A percentile compares a stretch with the other conserved stretches of the same genome.
Evolutionary conservation across 2,329 filamentous ascomycete genomes (phyloP).

Genomic region (Paracorniculantispora psalliotae): DNA sequence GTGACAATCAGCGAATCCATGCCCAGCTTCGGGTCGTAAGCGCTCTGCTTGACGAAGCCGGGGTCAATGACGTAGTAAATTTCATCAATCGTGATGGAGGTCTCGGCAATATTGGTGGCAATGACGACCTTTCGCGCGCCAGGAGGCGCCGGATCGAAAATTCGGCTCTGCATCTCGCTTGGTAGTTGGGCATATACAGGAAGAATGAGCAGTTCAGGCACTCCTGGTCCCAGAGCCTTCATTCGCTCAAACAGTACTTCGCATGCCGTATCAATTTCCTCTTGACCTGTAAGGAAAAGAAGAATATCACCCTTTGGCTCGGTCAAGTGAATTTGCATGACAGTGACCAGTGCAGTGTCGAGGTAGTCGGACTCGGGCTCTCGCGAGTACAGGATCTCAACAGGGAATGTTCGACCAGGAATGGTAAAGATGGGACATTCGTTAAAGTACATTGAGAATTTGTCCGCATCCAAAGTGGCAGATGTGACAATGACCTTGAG

Average conservation of each 20-base stretch:
- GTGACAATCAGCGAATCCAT: conserved; percentile 97
- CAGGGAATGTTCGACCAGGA: conserved; percentile 88
- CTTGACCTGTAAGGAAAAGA: conserved; percentile 94
- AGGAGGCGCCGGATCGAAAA: conserved; percentile 87
- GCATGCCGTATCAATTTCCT: conserved; percentile 93
- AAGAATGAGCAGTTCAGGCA: conserved; percentile 87
- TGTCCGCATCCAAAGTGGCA: conserved; percentile 92
- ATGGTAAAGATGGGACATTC: conserved; percentile 96
- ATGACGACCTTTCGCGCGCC: conserved; percentile 92
- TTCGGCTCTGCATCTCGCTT: conserved; percentile 86
- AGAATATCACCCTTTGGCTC: conserved; percentile 91
- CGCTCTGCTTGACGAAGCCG: conserved; percentile 96
- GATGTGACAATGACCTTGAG: conserved; percentile 95
- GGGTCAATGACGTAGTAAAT: conserved; percentile 98
- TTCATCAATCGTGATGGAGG: conserved; percentile 94
- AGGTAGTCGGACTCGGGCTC: conserved; percentile 96
- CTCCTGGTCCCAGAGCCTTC: conserved; percentile 86
- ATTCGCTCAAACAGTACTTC: conserved; percentile 92
- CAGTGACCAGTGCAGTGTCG: conserved; percentile 87
- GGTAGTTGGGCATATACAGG: conserved; percentile 96
- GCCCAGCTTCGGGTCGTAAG: conserved; percentile 92
- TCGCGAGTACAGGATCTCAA: conserved; percentile 90
- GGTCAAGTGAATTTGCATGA: conserved; percentile 96
- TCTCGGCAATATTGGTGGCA: conserved; percentile 97
- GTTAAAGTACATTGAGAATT: conserved; percentile 95